phyloP scores from a whole-genome alignment of 2,329 filamentous ascomycete genomes.

The Sporothrix humicola region DNA sequence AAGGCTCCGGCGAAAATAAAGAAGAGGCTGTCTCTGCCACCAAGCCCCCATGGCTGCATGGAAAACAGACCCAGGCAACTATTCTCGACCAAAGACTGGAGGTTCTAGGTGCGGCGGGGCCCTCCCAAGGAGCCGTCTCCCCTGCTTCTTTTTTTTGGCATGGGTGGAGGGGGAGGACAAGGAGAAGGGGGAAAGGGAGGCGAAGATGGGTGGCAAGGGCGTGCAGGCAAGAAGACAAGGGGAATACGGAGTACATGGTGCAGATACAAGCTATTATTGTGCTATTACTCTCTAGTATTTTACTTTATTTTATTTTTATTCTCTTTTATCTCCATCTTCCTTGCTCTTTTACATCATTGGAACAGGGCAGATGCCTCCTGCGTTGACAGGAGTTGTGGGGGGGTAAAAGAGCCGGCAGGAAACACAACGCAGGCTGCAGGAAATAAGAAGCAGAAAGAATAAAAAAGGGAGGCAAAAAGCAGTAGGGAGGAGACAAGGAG shows the following conservation, averaged over 20 bases:
- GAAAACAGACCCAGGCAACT: neutral
- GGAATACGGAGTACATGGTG: conserved; percentile 1
- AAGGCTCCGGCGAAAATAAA: conserved; percentile 2
- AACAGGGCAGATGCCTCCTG: conserved; percentile 5
- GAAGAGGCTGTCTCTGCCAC: neutral
- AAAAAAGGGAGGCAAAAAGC: neutral
- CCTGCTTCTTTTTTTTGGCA: neutral
- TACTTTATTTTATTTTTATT: neutral
- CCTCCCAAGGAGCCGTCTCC: conserved; percentile 29
- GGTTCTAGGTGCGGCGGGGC: conserved; percentile 23
- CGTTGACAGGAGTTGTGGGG: conserved; percentile 28
- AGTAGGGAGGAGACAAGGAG: neutral
- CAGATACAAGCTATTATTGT: too few species aligned
- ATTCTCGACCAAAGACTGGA: neutral
- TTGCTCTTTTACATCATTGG: neutral
- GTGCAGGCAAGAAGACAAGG: neutral
- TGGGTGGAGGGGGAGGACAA: neutral
- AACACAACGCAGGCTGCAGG: neutral
- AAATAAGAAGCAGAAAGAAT: neutral
- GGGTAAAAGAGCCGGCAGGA: neutral
- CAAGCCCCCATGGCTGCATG: conserved; percentile 1
- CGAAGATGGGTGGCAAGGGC: conserved; percentile 17
- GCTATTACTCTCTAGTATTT: neutral
- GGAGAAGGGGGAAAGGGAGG: conserved; percentile 1
- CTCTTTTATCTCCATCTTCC: neutral